Evolutionary conservation across 106 monocot species (phyloP).

Genomic region (Dactylorhiza incarnata): DNA sequence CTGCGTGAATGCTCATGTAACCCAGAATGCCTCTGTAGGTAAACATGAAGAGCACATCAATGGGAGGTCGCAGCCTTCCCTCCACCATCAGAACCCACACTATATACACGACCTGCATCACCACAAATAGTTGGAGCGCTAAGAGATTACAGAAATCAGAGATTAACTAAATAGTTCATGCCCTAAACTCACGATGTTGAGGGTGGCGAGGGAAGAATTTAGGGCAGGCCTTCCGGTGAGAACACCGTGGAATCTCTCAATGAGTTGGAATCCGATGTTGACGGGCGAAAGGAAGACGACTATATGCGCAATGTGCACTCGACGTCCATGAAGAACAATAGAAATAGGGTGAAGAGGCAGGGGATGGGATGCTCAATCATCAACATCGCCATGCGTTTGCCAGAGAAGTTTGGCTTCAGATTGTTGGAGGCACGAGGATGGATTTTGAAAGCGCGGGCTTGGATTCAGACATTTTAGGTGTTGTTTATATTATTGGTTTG

Average conservation of each 20-base stretch:
- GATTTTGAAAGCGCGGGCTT: no score
- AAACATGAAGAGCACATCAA: slow-evolving; percentile 77
- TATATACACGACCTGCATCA: slow-evolving; percentile 67
- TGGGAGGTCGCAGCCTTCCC: slow-evolving; percentile 49
- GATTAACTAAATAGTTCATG: no score
- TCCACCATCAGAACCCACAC: slow-evolving; percentile 53
- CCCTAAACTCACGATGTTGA: slow-evolving; percentile 89
- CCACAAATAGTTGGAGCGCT: slow-evolving; percentile 57
- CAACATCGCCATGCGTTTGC: not conserved
- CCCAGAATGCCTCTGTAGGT: slow-evolving; percentile 79
- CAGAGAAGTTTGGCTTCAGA: no score
- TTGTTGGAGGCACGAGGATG: no score
- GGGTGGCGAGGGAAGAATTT: slow-evolving; percentile 67
- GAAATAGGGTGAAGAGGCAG: slow-evolving; percentile 21
- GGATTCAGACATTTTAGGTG: no score
- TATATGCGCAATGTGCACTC: slow-evolving; percentile 81
- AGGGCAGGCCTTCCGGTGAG: slow-evolving; percentile 42
- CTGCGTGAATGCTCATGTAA: no score
- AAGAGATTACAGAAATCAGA: not conserved
- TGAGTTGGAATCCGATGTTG: slow-evolving; percentile 68
- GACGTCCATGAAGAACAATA: slow-evolving; percentile 76
- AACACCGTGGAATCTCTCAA: slow-evolving; percentile 24
- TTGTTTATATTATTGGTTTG: no score
- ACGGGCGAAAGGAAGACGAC: slow-evolving; percentile 43
- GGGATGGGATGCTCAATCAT: slow-evolving; percentile 33